These are phyloP conservation scores for Atkinsonella texensis DNA, from an alignment of 2,329 filamentous ascomycete species.

Conservation along the genomic window DNA sequence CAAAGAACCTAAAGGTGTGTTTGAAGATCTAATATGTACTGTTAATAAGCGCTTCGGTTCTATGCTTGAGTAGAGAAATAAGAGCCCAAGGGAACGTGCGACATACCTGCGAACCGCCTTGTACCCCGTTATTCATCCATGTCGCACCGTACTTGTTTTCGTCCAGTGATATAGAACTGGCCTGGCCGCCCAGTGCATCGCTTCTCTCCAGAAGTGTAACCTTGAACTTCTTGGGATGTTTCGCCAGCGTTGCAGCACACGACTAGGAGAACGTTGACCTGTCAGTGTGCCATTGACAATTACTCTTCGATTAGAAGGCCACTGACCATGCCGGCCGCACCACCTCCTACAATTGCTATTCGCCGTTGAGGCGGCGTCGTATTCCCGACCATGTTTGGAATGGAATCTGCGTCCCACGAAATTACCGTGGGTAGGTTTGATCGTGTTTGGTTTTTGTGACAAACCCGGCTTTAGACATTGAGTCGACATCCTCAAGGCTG, in stretches of 20 bases:
- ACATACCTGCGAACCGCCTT: constrained; percentile 37
- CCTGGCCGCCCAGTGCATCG: constrained; percentile 47
- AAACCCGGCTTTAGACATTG: too few relatives aligned
- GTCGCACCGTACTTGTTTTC: constrained; percentile 42
- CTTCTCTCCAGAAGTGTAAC: constrained; percentile 50
- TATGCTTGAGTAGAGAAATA: too few relatives aligned
- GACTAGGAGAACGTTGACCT: constrained; percentile 26
- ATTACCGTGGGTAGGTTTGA: too few relatives aligned
- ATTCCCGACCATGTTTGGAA: constrained; percentile 2
- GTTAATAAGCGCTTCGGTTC: neutral
- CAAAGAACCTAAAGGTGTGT: constrained; percentile 55
- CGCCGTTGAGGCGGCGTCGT: constrained; percentile 24
- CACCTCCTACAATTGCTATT: constrained; percentile 48
- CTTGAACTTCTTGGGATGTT: constrained; percentile 53
- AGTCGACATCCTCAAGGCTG: too few relatives aligned
- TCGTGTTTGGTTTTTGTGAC: too few relatives aligned
- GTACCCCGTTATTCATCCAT: constrained; percentile 53
- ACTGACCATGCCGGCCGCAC: constrained; percentile 47
- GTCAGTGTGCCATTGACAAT: neutral
- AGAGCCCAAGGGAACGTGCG: neutral
- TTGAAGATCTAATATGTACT: constrained; percentile 43
- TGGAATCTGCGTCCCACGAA: neutral
- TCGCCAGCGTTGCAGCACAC: constrained; percentile 53
- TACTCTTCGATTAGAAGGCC: neutral
- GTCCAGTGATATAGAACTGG: constrained; percentile 46